Evolutionary conservation across 768 basidiomycete species (phyloP).

Genomic region (Rhodotorula toruloides): DNA sequence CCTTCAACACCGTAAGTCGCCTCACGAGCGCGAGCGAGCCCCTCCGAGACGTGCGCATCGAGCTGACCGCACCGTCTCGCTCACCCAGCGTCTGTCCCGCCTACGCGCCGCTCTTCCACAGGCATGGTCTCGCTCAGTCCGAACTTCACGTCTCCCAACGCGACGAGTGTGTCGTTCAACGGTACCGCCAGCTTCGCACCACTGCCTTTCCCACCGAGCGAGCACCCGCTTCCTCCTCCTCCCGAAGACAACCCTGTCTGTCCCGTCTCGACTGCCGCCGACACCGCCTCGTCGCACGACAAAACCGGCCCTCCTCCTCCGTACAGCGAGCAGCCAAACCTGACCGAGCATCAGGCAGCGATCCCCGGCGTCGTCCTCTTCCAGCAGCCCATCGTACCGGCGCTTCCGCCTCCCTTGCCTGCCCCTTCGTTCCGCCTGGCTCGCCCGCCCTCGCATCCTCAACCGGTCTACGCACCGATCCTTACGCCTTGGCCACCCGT

Average conservation of each 20-base stretch:
- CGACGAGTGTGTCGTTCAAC: background rate
- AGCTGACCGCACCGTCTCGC: background rate
- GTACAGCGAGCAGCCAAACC: background rate
- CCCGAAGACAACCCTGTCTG: background rate
- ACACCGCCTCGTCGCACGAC: background rate
- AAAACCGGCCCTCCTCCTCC: background rate
- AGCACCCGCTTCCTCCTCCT: conserved; percentile 11
- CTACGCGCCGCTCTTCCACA: too few relatives aligned
- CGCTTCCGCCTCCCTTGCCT: too few relatives aligned
- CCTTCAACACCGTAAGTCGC: too few relatives aligned
- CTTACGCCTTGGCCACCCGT: conserved; percentile 14
- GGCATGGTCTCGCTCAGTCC: background rate
- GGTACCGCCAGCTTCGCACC: background rate
- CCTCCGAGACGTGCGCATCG: too few relatives aligned
- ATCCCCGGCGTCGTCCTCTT: too few relatives aligned
- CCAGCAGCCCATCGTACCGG: too few relatives aligned
- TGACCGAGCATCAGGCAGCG: background rate
- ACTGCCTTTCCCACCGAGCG: conserved; percentile 4
- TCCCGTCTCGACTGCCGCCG: background rate
- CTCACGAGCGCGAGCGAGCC: too few relatives aligned
- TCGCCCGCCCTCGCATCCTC: background rate
- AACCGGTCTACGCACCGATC: background rate
- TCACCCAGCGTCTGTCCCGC: background rate
- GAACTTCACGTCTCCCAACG: background rate
- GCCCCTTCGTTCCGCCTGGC: too few relatives aligned